A percentile compares a stretch with the other conserved stretches of the same genome.
Evolutionary conservation across 2,329 filamentous ascomycete species (phyloP).

Genomic region (Sphaerostilbella broomeana): DNA sequence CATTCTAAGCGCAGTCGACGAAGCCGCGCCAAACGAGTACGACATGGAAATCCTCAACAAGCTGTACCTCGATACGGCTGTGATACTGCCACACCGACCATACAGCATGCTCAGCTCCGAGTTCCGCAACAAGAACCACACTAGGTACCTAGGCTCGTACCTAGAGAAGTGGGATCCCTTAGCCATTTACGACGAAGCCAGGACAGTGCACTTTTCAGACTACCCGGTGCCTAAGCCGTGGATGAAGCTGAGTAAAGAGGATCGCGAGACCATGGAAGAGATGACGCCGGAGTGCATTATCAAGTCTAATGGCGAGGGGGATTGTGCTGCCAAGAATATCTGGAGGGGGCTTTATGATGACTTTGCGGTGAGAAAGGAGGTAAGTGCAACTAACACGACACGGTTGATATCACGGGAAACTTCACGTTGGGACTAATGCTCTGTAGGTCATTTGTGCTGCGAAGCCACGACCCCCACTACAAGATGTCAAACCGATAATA

Average conservation of each 20-base stretch:
- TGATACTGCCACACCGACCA: constrained; percentile 57
- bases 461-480: no score
- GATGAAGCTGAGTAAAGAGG: constrained; percentile 8
- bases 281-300: constrained; percentile 3
- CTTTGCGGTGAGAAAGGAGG: constrained; percentile 13
- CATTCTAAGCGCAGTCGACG: constrained; percentile 22
- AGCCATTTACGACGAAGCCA: constrained; percentile 40
- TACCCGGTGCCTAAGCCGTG: constrained; percentile 17
- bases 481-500: no score
- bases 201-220: constrained; percentile 16
- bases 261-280: constrained; percentile 1
- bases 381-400: no score
- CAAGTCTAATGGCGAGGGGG: constrained; percentile 1
- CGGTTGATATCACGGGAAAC: no score
- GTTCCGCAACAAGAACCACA: constrained; percentile 47
- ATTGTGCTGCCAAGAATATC: constrained; percentile 12
- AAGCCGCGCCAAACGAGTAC: constrained; percentile 34
- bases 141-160: constrained; percentile 34
- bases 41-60: constrained; percentile 65
- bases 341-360: constrained; percentile 15
- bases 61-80: constrained; percentile 50
- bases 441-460: no score
- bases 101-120: constrained; percentile 58
- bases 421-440: no score
- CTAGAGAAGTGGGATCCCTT: constrained; percentile 52